Evolutionary conservation across 2,329 filamentous ascomycete species (phyloP), one percentile per base, ranked within the genome.

Genomic region (Colletotrichum tabaci): DNA sequence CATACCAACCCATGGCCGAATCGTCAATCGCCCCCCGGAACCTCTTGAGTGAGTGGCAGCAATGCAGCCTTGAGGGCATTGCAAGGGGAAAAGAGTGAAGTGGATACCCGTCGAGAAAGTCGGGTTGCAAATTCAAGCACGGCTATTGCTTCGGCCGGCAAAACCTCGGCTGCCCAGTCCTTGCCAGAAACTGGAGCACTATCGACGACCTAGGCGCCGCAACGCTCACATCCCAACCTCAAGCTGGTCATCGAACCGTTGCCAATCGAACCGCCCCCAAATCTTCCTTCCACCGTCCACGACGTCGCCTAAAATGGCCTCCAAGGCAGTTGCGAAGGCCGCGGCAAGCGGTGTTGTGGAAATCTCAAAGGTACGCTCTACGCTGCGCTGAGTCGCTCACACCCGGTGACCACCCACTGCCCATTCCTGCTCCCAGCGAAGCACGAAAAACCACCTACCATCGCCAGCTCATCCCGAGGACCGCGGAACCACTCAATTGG

Each of bases 301-400:
- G 60, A 69, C 65, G 58, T 72, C 78, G 81, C 78, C 82, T 86
- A 62, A 77, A 74, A 92, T 92, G 90, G 89, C 88, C 77, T 88
- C 88, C 76, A 90, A 91, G 83, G 88, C 84, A 79, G 87, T 83
- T 78, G 85, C 86, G 67, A 90, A 90, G 80, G 86, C 85, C 77
- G 86, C 60, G 21, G 69, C 84, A 68, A 86, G 86, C 74, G 84
- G 86, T 76, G 85, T 88, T 70, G 81, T 91, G 68, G 85, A 84
- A 77, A 84, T 93, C 75, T 83, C 85, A 76, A 88, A 91, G 85
- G 91, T 92, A 84, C 76, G 84, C 75, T 57, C 8, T 21, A 10
- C 30, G 2, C 6, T 3, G 7, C 7, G 30, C 30, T 35, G 30
- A 35, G 8, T 35, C 26, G 55, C 49, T 49, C 65, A 71, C 65